Conservation (phyloP, 2,329 filamentous ascomycete genomes). For the Fusarium miscanthi region DNA sequence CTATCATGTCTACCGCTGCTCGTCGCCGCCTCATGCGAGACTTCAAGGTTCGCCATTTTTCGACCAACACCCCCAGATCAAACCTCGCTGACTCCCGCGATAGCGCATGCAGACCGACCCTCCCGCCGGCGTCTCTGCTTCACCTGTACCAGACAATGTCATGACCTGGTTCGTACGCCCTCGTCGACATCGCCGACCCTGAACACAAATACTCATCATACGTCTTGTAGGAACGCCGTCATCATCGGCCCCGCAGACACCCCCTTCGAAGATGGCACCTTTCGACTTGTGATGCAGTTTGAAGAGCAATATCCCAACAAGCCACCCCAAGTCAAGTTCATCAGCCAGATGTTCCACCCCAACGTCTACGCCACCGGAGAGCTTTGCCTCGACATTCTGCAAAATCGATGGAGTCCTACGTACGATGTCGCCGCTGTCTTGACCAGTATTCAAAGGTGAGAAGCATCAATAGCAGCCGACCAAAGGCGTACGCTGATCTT, state of each 20-base stretch:
- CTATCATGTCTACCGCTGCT: slow-evolving; percentile 84
- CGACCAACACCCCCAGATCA: not conserved
- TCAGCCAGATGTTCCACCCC: slow-evolving; percentile 98
- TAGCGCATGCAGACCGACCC: slow-evolving; percentile 99
- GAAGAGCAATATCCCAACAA: slow-evolving; percentile 99
- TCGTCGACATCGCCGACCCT: not conserved
- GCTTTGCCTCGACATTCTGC: slow-evolving; percentile 94
- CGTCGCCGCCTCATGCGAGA: slow-evolving; percentile 98
- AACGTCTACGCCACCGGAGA: slow-evolving; percentile 98
- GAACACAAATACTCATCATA: slow-evolving; percentile 38
- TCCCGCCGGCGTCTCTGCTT: slow-evolving; percentile 95
- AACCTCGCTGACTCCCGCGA: slow-evolving; percentile 18
- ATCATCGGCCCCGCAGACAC: slow-evolving; percentile 98
- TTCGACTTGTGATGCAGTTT: slow-evolving; percentile 98
- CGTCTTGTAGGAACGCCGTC: slow-evolving; percentile 84
- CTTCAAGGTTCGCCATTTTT: slow-evolving; percentile 82
- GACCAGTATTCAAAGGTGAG: slow-evolving; percentile 95
- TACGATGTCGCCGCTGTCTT: slow-evolving; percentile 98
- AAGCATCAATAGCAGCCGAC: not conserved
- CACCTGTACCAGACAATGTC: slow-evolving; percentile 94
- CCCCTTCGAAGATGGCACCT: slow-evolving; percentile 97
- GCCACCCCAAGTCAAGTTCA: slow-evolving; percentile 96
- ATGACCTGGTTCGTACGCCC: slow-evolving; percentile 84
- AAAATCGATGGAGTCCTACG: slow-evolving; percentile 98
- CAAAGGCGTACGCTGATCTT: slow-evolving; percentile 44